These are phyloP conservation scores for Maudiozyma pseudohumilis DNA, from an alignment of 805 yeast genomes.

Conservation along the genomic window DNA sequence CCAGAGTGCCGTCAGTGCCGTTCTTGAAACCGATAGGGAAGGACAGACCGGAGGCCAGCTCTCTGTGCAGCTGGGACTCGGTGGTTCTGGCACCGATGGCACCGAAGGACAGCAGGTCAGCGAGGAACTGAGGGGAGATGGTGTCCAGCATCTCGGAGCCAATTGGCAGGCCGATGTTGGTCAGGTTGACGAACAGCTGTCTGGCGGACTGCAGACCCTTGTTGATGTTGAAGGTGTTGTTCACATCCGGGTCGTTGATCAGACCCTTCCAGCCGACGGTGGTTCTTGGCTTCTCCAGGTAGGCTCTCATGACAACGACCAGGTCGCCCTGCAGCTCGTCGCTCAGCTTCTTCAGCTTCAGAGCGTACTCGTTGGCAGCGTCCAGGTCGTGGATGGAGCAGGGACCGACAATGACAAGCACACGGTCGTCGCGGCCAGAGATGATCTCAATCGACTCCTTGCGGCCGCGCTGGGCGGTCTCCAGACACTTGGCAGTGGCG, in stretches of 20 bases:
- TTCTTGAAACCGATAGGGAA: conserved; percentile 98
- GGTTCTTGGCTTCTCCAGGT: conserved; percentile 96
- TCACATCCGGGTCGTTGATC: conserved; percentile 92
- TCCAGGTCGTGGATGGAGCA: conserved; percentile 91
- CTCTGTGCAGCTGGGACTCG: conserved; percentile 96
- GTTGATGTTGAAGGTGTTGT: conserved; percentile 87
- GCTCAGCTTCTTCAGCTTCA: conserved; percentile 52
- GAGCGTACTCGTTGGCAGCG: conserved; percentile 83
- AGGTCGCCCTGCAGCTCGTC: conserved; percentile 68
- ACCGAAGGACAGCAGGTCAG: conserved; percentile 86
- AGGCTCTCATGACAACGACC: conserved; percentile 90
- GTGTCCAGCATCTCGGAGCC: conserved; percentile 98
- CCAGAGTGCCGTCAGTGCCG: conserved; percentile 93
- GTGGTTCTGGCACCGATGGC: conserved; percentile 99
- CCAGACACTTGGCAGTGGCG: conserved; percentile 42
- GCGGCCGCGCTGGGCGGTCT: conserved; percentile 69
- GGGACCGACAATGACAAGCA: conserved; percentile 87
- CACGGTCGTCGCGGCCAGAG: conserved; percentile 68
- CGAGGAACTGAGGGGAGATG: conserved; percentile 89
- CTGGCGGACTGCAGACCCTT: conserved; percentile 86
- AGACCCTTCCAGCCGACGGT: conserved; percentile 99
- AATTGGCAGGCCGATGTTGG: conserved; percentile 73
- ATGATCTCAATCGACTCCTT: conserved; percentile 67
- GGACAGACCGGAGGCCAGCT: conserved; percentile 93
- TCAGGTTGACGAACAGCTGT: conserved; percentile 71